Base-by-base conservation (phyloP, 78 protist species). In the Pigoraptor vietnamica region DNA sequence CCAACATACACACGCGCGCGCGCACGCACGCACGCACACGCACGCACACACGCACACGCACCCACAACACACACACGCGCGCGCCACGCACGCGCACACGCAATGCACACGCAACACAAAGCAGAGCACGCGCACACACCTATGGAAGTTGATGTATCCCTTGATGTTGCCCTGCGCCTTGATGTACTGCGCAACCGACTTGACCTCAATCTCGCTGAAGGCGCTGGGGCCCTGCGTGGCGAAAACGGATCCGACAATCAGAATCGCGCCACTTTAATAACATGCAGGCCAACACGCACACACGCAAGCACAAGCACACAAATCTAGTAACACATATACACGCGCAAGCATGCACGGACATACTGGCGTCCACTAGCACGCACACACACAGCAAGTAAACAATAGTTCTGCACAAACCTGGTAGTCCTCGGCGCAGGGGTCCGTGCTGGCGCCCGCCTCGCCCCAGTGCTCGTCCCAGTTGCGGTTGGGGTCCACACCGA, bases 401-500 rank as follows among this genome's bases (percentile, higher is more conserved):
- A 9, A 37, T 86, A 9, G 19, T 19, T 37, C 29, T 23, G 34
- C 38, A n/a, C 56, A 32, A 21, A 82, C 92, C 1, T 38, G 89
- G 92, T 81, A 91, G n/a, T 29, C 37, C n/a, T 79, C 55, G 34
- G 89, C 24, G 88, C 92, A 91, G 34, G 92, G 92, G 39, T 36
- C 2, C 88, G 39, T 9, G 55, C 39, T 29, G 36, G 92, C 37
- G 33, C 92, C 92, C 10, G 37, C 92, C 0, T 35, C 48, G 84
- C 48, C 89, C 92, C 92, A 91, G 40, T 84, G 56, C 37, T 24
- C 1, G 67, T 82, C 84, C 67, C 56, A 93, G 91, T 93, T 93
- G 39, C 95, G 88, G 91, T 93, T 93, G 86, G 91, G 55, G 38
- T 55, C 79, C 23, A 25, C 29, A 38, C 90, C 90, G 29, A 38